These are phyloP conservation scores for Aspergillus viridinutans DNA, from an alignment of 2,329 filamentous ascomycete genomes.

Conservation along the genomic window DNA sequence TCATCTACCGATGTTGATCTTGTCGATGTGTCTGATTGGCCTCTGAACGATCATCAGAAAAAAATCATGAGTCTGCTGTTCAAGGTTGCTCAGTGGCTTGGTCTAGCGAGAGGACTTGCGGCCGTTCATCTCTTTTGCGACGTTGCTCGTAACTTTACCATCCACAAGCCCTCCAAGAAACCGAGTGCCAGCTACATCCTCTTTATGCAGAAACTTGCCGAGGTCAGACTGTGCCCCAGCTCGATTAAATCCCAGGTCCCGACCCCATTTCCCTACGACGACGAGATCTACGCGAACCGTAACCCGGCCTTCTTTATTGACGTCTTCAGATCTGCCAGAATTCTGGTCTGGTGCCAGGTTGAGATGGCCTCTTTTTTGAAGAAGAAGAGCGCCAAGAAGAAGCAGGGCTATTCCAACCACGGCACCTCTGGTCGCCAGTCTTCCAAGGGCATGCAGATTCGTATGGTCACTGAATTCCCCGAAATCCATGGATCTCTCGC, in stretches of 20 bases:
- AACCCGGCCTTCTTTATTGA: slow-evolving; percentile 19
- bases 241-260: slow-evolving; percentile 4
- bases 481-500: background rate
- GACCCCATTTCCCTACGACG: slow-evolving; percentile 9
- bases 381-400: background rate
- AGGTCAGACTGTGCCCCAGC: slow-evolving; percentile 10
- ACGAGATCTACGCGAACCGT: slow-evolving; percentile 1
- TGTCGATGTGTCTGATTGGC: slow-evolving; percentile 13
- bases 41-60: background rate
- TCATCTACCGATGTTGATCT: slow-evolving; percentile 5
- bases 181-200: slow-evolving; percentile 3
- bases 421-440: background rate
- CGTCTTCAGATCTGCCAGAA: slow-evolving; percentile 11
- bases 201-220: slow-evolving; percentile 13
- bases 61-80: slow-evolving; percentile 16
- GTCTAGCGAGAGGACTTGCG: slow-evolving; percentile 21
- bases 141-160: slow-evolving; percentile 19
- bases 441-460: background rate
- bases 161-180: slow-evolving; percentile 4
- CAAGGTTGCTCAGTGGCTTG: slow-evolving; percentile 24
- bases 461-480: background rate
- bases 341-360: slow-evolving; percentile 5
- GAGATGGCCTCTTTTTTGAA: slow-evolving; percentile 7
- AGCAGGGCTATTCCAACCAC: background rate
- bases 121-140: slow-evolving; percentile 28